A percentile compares a stretch with the other conserved stretches of the same genome.
phyloP scores from a whole-genome alignment of 1,139 yeast genomes.

The Yamadazyma blattariae region DNA sequence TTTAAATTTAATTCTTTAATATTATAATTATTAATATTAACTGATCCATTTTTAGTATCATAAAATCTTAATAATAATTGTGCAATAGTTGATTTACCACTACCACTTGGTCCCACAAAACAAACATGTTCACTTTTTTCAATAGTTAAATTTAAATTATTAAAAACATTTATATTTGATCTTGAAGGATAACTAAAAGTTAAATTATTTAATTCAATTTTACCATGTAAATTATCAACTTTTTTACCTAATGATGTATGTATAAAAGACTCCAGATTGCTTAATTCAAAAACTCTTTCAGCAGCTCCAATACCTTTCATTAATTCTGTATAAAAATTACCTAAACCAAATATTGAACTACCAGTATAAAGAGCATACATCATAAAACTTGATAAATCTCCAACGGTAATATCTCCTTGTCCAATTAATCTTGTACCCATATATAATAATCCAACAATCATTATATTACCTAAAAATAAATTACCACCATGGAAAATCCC shows the following conservation, averaged over 20 bases:
- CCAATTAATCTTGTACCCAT: conserved; percentile 81
- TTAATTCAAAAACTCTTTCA: conserved; percentile 82
- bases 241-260: conserved; percentile 59
- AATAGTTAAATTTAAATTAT: conserved; percentile 61
- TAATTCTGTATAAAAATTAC: conserved; percentile 85
- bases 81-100: conserved; percentile 90
- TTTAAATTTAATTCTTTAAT: conserved; percentile 69
- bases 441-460: conserved; percentile 71
- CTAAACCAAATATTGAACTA: conserved; percentile 81
- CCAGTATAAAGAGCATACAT: conserved; percentile 94
- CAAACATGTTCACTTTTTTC: conserved; percentile 86
- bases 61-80: conserved; percentile 78
- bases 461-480: conserved; percentile 76
- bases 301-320: conserved; percentile 99
- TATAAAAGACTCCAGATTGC: conserved; percentile 72
- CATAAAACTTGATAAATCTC: conserved; percentile 90
- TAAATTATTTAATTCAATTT: conserved; percentile 63
- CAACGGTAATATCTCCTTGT: conserved; percentile 69
- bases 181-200: conserved; percentile 85
- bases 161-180: conserved; percentile 68
- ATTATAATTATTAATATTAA: conserved; percentile 67
- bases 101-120: conserved; percentile 94
- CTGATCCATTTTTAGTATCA: conserved; percentile 67
- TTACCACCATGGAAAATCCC: conserved; percentile 78
- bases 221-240: conserved; percentile 29